phyloP scores from a whole-genome alignment of 371 early-diverging fungal genomes.

The Actinomucor elegans region DNA sequence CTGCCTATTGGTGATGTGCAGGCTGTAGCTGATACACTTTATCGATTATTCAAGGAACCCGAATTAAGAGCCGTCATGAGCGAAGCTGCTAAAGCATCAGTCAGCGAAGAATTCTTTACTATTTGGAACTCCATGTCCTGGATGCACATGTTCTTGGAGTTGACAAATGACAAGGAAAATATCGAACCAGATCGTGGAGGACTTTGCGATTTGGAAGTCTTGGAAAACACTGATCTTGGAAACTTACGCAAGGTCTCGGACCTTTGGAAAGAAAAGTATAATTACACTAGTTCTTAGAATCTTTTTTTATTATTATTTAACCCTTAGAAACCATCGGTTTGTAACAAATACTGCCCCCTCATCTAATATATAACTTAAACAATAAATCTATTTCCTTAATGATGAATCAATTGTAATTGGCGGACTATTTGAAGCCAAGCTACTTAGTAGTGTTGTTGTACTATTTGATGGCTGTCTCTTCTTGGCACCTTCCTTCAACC shows the following conservation, averaged over 20 bases:
- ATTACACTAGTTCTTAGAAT: too few species aligned
- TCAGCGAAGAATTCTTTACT: slow-evolving; percentile 72
- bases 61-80: slow-evolving; percentile 47
- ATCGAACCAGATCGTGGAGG: slow-evolving; percentile 7
- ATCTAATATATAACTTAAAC: too few species aligned
- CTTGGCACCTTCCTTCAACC: slow-evolving; percentile 85
- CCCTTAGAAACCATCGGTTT: too few species aligned
- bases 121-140: slow-evolving; percentile 67
- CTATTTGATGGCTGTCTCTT: slow-evolving; percentile 40
- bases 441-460: not conserved
- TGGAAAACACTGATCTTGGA: slow-evolving; percentile 28
- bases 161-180: slow-evolving; percentile 42
- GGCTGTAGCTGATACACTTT: slow-evolving; percentile 59
- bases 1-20: slow-evolving; percentile 63
- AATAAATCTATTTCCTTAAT: too few species aligned
- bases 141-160: slow-evolving; percentile 61
- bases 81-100: slow-evolving; percentile 37
- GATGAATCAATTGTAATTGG: not conserved
- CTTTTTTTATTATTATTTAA: slow-evolving; percentile 4
- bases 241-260: slow-evolving; percentile 31
- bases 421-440: not conserved
- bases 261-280: slow-evolving; percentile 38
- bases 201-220: not conserved
- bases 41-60: slow-evolving; percentile 50
- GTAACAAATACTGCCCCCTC: too few species aligned